Evolutionary conservation across 1,139 yeast species (phyloP), one percentile per base, ranked within the genome.

Genomic region (Wickerhamiella infanticola): DNA sequence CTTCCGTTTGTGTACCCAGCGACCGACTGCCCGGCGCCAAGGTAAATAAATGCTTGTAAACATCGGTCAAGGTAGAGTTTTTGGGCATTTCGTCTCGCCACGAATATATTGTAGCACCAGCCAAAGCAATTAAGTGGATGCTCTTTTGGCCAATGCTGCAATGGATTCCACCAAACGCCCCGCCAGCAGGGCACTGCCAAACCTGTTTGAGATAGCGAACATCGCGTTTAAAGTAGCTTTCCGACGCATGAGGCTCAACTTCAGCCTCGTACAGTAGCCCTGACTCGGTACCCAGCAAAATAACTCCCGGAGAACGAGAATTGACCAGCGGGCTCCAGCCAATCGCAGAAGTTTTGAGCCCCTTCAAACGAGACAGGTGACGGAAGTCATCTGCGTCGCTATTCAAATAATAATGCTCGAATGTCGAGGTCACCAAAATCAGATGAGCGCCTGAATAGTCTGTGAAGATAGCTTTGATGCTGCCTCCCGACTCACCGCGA

Each of bases 381-480:
- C 67, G 65, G 45, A 67, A 64, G 31, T 62, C 61, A 3, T 60
- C 56, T 1, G 72, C 58, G 23, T 60, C 62, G 37, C 59, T 57
- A 51, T 70, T 66, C 37, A 72, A 55, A 50, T 70, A 72, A 55
- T 62, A 73, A 51, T 67, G 70, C 47, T 74, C 77, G 35, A 66
- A 63, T 36, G 58, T 59, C 3, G 62, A 55, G 0, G 77, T 71
- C 7, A 74, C 63, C 1, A 73, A 65, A 5, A 76, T 60, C 39
- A 75, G 56, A 54, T 74, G 77, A 6, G 64, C 58, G 1, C 80
- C 79, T 0, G 69, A 57, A 0, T 72, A 70, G 54, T 74, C 79
- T 39, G 70, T 59, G 53, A 62, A 74, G 36, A 75, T 64, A 40
- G 58, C 58, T 11, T 11, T 29, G 2, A 29, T 11, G 3, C 11